These are phyloP conservation scores for Juncus inflexus DNA, from an alignment of 176 grass and related monocot species.

Conservation along the genomic window DNA sequence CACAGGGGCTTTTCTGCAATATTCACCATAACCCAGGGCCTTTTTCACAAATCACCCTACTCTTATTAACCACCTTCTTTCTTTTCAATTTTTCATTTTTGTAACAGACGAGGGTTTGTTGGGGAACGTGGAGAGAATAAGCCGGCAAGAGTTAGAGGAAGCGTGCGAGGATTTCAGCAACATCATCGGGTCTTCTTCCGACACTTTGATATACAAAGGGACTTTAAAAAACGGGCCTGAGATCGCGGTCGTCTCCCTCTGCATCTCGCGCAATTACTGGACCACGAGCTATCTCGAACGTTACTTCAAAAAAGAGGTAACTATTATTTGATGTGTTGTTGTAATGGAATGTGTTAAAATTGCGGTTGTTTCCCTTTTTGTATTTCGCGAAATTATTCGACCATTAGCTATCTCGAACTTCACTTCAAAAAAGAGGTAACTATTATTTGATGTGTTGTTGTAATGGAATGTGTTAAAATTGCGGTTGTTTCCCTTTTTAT, in stretches of 20 bases:
- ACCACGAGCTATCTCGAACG: constrained; percentile 59
- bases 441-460: too few species aligned
- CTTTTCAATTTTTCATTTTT: neutral
- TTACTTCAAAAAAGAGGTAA: constrained; percentile 79
- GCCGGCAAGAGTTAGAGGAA: constrained; percentile 58
- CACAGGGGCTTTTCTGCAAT: neutral
- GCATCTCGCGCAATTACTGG: constrained; percentile 58
- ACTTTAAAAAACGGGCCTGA: constrained; percentile 71
- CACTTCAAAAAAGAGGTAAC: too few species aligned
- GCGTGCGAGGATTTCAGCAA: constrained; percentile 99
- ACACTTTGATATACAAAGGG: constrained; percentile 84
- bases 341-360: constrained; percentile 32
- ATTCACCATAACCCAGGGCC: neutral
- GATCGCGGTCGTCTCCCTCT: constrained; percentile 79
- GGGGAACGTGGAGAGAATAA: constrained; percentile 51
- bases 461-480: too few species aligned
- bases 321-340: neutral
- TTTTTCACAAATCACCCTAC: neutral
- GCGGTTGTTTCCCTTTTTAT: constrained; percentile 71
- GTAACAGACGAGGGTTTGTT: constrained; percentile 57
- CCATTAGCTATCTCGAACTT: constrained; percentile 38
- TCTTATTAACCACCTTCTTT: neutral
- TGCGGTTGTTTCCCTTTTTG: constrained; percentile 65
- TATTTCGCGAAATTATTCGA: constrained; percentile 54
- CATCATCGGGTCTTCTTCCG: constrained; percentile 77